Evolutionary conservation across 345 rosid species (phyloP), one percentile per base, ranked within the genome.

Genomic region (Chamaenerion angustifolium): DNA sequence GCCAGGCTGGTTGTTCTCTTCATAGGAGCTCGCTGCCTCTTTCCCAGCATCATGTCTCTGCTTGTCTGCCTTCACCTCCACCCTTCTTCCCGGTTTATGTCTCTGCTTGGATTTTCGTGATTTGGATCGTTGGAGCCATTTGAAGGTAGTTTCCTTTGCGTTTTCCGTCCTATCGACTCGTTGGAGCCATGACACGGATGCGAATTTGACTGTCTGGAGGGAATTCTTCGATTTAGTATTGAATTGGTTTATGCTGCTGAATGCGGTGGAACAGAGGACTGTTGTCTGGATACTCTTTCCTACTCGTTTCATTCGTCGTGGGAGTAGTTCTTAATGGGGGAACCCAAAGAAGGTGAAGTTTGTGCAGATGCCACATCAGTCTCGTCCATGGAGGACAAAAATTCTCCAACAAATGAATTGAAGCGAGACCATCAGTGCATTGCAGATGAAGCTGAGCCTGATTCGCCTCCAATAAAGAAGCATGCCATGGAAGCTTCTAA

Each of bases 31-130:
- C 95, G 72, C 4, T 83, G 75, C 68, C 95, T 85, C 80, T 89
- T 88, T n/a, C 97, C 95, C 56, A 85, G 58, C 81, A 78, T 61
- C 93, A 82, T 88, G n/a, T n/a, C n/a, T n/a, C n/a, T n/a, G n/a
- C n/a, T n/a, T n/a, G n/a, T n/a, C n/a, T n/a, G n/a, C n/a, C n/a
- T n/a, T n/a, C n/a, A n/a, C n/a, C n/a, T n/a, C n/a, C n/a, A n/a
- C n/a, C n/a, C n/a, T n/a, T n/a, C n/a, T n/a, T n/a, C n/a, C n/a
- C n/a, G n/a, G n/a, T n/a, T n/a, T n/a, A n/a, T n/a, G n/a, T n/a
- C n/a, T n/a, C n/a, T n/a, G n/a, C n/a, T 31, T 31, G 37, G 8
- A 31, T 31, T 31, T 21, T 21, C 25, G 25, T 9, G 15, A 12
- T 19, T 48, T 48, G 31, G 37, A 15, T 48, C 35, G 16, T 42